These are phyloP conservation scores for Penicillium alfredii DNA, from an alignment of 495 filamentous ascomycete genomes.

Conservation along the genomic window DNA sequence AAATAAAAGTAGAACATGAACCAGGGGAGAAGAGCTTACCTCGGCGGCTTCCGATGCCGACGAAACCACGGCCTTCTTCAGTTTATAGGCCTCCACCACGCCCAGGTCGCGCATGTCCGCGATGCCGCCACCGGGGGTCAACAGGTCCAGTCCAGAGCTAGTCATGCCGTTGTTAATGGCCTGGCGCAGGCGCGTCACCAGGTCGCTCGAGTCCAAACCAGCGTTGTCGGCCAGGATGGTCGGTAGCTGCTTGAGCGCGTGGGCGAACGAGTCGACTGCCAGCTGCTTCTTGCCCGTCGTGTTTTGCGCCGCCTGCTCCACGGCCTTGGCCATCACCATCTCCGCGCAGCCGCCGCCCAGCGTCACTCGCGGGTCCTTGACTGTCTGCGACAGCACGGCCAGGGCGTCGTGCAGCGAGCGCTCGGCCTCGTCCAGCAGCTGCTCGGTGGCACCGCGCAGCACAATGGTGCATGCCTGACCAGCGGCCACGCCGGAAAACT, in stretches of 20 bases:
- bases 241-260: constrained; percentile 83
- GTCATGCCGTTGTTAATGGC: constrained; percentile 92
- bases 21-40: constrained; percentile 51
- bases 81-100: constrained; percentile 97
- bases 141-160: constrained; percentile 82
- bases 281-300: constrained; percentile 94
- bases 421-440: constrained; percentile 94
- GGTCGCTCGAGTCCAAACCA: constrained; percentile 87
- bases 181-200: constrained; percentile 85
- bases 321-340: constrained; percentile 98
- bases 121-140: constrained; percentile 87
- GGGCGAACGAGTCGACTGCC: constrained; percentile 84
- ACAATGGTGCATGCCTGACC: constrained; percentile 96
- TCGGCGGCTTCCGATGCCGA: constrained; percentile 95
- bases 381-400: constrained; percentile 93
- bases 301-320: constrained; percentile 88
- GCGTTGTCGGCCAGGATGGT: constrained; percentile 98
- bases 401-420: constrained; percentile 93
- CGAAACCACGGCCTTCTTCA: constrained; percentile 93
- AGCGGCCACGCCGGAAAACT: constrained; percentile 92
- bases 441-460: constrained; percentile 90
- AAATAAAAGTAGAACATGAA: neutral
- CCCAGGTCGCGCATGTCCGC: constrained; percentile 94
- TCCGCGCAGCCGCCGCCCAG: constrained; percentile 94
- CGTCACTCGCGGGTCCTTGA: constrained; percentile 88